Evolutionary conservation across 225 moss, liverwort and hornwort species (phyloP), one percentile per base, ranked within the genome.

Genomic region (Pseudoscleropodium purum): DNA sequence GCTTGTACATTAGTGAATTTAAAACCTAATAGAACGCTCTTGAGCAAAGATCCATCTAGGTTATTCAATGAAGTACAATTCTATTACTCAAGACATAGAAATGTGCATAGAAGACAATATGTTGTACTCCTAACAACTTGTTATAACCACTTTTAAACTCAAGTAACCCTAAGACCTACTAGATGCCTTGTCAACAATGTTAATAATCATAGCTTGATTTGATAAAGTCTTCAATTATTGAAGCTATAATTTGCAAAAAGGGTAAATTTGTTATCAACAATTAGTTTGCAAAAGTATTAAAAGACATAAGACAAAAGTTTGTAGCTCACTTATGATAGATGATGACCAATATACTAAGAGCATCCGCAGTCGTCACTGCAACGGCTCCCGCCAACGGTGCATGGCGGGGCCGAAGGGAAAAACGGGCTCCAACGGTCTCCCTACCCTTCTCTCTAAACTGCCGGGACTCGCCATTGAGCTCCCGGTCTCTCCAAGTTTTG

Each of bases 271-370:
- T 70, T 14, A 24, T 72, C 15, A 41, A 41, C 5, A 15, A 41
- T 26, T 0, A 2, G 41, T 72, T 41, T 41, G 26, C 0, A 41
- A 0, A 25, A 39, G 8, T 70, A 39, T 41, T 39, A 41, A 39
- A 11, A 70, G 5, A 70, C 1, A 1, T 70, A 70, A 14, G 5
- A 41, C 26, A 72, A 41, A 70, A 41, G 8, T 72, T 72, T 72
- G 15, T 0, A 72, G 5, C 41, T 72, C 4, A 26, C 0, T 15
- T 4, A 0, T 54, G 18, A 8, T 1, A 0, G 1, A 27, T 18
- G 30, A 45, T 4, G 1, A 11, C 30, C 18, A 30, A 45, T 45
- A 18, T 47, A 30, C 0, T 6, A 0, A 45, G 10, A 45, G 5
- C 29, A 27, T 10, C n/a, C n/a, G n/a, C n/a, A n/a, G n/a, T n/a